Percentiles rank a stretch among this genome's conserved stretches.
These are phyloP conservation scores for Akanthomyces lecanii DNA, from an alignment of 2,329 filamentous ascomycete species.

Conservation along the genomic window DNA sequence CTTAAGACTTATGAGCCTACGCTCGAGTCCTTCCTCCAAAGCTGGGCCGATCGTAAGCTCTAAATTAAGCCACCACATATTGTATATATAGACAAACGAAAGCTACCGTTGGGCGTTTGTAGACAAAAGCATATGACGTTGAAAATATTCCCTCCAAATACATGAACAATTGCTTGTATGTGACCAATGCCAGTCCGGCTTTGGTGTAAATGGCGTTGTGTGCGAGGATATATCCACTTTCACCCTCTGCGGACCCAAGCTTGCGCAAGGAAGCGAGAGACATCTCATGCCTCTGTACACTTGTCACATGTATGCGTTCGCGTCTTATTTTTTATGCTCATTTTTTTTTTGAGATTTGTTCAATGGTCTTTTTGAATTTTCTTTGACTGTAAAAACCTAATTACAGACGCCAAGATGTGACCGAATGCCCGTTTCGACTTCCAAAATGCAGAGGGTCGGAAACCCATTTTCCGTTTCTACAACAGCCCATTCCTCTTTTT, in stretches of 20 bases:
- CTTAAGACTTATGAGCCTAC: conserved; percentile 85
- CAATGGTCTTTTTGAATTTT: conserved; percentile 40
- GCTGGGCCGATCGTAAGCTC: conserved; percentile 63
- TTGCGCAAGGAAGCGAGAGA: not conserved
- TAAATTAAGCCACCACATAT: conserved; percentile 25
- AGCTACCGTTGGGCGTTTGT: not conserved
- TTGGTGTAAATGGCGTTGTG: conserved; percentile 3
- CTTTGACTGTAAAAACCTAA: conserved; percentile 59
- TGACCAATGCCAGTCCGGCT: not conserved
- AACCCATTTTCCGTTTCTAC: conserved; percentile 49
- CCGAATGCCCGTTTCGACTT: conserved; percentile 56
- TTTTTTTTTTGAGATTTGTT: conserved; percentile 17
- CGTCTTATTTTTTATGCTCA: no score
- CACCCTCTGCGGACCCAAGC: conserved; percentile 2
- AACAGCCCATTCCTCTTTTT: conserved; percentile 26
- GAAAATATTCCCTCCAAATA: not conserved
- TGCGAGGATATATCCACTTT: conserved; percentile 7
- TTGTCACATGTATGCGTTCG: not conserved
- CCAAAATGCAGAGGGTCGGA: conserved; percentile 54
- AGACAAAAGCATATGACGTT: not conserved
- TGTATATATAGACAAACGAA: conserved; percentile 2
- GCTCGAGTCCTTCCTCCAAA: conserved; percentile 76
- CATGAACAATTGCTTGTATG: not conserved
- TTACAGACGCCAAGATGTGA: conserved; percentile 65
- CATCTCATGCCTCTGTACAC: not conserved